Evolutionary conservation across 768 basidiomycete species (phyloP).

Genomic region (Kwoniella europaea): DNA sequence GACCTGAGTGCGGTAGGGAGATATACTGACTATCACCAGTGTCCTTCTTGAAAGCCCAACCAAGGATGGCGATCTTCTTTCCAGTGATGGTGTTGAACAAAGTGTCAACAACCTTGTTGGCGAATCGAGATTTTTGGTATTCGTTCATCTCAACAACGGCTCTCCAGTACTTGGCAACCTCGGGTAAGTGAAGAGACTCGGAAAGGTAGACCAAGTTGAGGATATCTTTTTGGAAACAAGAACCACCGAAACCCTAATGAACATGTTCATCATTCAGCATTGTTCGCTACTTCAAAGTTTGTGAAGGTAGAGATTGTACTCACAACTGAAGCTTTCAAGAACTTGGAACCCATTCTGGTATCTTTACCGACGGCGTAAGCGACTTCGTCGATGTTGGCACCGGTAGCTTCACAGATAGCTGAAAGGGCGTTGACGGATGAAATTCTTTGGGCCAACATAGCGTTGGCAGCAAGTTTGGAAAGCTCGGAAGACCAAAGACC

Average conservation of each 20-base stretch:
- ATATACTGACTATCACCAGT: slow-evolving; percentile 76
- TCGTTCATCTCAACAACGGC: slow-evolving; percentile 95
- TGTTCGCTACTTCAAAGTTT: background rate
- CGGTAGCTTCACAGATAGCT: slow-evolving; percentile 97
- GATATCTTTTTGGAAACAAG: slow-evolving; percentile 99
- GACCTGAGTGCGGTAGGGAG: background rate
- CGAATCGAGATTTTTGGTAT: slow-evolving; percentile 95
- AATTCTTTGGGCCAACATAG: slow-evolving; percentile 98
- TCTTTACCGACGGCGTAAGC: slow-evolving; percentile 92
- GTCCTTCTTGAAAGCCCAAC: slow-evolving; percentile 99
- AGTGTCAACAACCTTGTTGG: slow-evolving; percentile 92
- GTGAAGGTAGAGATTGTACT: slow-evolving; percentile 8
- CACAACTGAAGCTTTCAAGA: slow-evolving; percentile 69
- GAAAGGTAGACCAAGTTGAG: slow-evolving; percentile 97
- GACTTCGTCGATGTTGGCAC: slow-evolving; percentile 98
- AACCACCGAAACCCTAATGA: slow-evolving; percentile 82
- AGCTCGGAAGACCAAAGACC: slow-evolving; percentile 99
- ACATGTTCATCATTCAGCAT: background rate
- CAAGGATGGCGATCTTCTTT: slow-evolving; percentile 90
- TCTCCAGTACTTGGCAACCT: slow-evolving; percentile 96
- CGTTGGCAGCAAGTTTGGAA: slow-evolving; percentile 97
- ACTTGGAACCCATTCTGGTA: slow-evolving; percentile 88
- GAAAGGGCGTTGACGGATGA: slow-evolving; percentile 97
- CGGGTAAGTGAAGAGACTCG: slow-evolving; percentile 91
- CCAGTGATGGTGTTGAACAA: slow-evolving; percentile 82